Conservation (phyloP, 2,329 filamentous ascomycete species). For the Blastomyces parvus region DNA sequence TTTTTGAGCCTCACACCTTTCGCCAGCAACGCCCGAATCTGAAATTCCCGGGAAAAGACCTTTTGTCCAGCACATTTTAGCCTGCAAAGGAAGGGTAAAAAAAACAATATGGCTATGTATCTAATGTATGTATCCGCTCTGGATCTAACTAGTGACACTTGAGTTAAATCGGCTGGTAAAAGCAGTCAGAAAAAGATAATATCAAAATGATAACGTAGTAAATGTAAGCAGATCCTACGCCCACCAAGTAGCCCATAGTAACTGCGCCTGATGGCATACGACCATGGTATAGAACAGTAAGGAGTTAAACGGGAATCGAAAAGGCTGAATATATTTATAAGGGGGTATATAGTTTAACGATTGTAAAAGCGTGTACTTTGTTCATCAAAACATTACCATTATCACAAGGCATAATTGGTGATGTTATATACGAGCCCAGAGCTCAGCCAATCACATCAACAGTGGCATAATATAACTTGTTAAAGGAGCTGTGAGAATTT, state of each 20-base stretch:
- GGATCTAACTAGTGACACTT: background rate
- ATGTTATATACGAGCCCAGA: background rate
- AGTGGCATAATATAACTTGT: slow-evolving; percentile 29
- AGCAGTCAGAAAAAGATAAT: background rate
- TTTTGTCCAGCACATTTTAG: background rate
- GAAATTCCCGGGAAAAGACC: background rate
- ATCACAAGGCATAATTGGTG: background rate
- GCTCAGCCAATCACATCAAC: slow-evolving; percentile 10
- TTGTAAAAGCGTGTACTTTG: background rate
- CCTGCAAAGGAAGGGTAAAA: background rate
- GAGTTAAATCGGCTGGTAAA: background rate
- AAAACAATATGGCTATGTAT: background rate
- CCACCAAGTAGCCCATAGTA: background rate
- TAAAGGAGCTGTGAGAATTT: slow-evolving; percentile 30
- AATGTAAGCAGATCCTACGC: background rate
- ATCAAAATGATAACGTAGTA: background rate
- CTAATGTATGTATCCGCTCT: background rate
- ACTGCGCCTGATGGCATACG: background rate
- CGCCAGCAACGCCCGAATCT: background rate
- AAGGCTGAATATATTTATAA: background rate
- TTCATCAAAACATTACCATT: background rate
- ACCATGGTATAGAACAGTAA: background rate
- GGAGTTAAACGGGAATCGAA: background rate
- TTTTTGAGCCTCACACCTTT: background rate
- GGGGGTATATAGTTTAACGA: background rate